Base-by-base conservation (phyloP, 2,329 filamentous ascomycete genomes). In the Aspergillus sp. region DNA sequence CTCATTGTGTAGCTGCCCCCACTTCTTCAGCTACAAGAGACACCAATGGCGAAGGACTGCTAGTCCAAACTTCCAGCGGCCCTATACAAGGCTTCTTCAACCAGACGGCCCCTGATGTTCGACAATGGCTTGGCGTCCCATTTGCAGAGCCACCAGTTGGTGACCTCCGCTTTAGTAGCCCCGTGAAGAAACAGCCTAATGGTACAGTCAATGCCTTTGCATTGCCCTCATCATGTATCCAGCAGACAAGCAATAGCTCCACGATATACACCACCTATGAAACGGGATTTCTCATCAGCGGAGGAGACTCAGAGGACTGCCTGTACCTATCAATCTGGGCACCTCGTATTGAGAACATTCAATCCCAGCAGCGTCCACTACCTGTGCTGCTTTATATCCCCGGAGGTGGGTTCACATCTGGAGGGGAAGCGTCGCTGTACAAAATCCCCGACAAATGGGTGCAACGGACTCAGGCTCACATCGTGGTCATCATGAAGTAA, bases 131-230 rank as follows among this genome's bases (percentile, higher is more conserved):
- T 0, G 79, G 80, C 0, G 74, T 83, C 4, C 81, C 80, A 0
- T 83, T 81, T 54, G 80, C 78, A 0, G 65, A 78, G 3, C 75
- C 80, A 3, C 79, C 81, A 13, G 73, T 70, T 0, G 77, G 77
- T 0, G 69, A 78, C n/a, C 70, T 71, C 7, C 75, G 81, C 15
- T 83, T 82, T 56, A 71, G 72, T 7, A 74, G 71, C 2, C 70
- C 78, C 1, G 66, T 62, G 19, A 59, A 52, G 1, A 67, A 58
- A 30, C 25, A 41, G 2, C 62, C 73, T 7, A 68, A 69, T 4
- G 66, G 70, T 1, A 42, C 51, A 2, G 47, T 65, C 3, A 41
- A 65, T 44, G 66, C 61, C 2, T 64, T 62, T 6, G 49, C 57
- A 2, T 52, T 54, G 1, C 53, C 60, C 2, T 64, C 64, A 5